These are phyloP conservation scores for Metschnikowia shivogae DNA, from an alignment of 805 yeast species.

Conservation along the genomic window DNA sequence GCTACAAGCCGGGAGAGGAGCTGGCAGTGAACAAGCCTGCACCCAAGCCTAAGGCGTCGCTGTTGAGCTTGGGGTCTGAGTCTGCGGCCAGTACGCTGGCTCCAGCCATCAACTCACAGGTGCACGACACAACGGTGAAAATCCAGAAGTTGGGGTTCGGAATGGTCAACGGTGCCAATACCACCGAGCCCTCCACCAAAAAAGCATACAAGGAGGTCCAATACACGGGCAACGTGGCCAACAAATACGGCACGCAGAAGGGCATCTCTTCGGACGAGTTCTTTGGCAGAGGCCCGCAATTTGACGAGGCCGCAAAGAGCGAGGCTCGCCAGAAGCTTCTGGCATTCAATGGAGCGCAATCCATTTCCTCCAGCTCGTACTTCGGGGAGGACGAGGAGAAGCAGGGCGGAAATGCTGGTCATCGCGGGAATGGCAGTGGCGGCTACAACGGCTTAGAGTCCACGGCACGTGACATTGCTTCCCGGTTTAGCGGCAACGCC, in stretches of 20 bases:
- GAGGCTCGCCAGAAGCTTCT: slow-evolving; percentile 83
- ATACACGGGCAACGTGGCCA: slow-evolving; percentile 71
- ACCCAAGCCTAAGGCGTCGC: slow-evolving; percentile 1
- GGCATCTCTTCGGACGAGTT: slow-evolving; percentile 94
- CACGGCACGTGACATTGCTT: slow-evolving; percentile 59
- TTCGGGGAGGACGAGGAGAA: slow-evolving; percentile 76
- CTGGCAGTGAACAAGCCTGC: slow-evolving; percentile 5
- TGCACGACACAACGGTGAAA: slow-evolving; percentile 55
- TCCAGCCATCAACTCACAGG: slow-evolving; percentile 20
- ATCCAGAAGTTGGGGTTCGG: slow-evolving; percentile 89
- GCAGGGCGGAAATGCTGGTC: slow-evolving; percentile 16
- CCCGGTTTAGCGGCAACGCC: slow-evolving; percentile 68
- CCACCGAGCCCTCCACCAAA: slow-evolving; percentile 36
- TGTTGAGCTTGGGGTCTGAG: slow-evolving; percentile 11
- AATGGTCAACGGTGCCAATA: slow-evolving; percentile 66
- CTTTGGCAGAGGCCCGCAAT: slow-evolving; percentile 80
- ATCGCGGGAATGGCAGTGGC: slow-evolving; percentile 12
- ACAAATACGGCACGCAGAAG: slow-evolving; percentile 82
- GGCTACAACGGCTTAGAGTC: slow-evolving; percentile 49
- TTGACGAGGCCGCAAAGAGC: slow-evolving; percentile 68
- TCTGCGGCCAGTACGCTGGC: slow-evolving; percentile 1
- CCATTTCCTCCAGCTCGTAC: slow-evolving; percentile 88
- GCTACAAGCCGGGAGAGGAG: slow-evolving; percentile 43
- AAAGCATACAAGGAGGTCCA: slow-evolving; percentile 50
- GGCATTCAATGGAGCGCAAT: slow-evolving; percentile 77